These are phyloP conservation scores for Saturnispora dispora DNA, from an alignment of 805 yeast genomes.

Conservation along the genomic window DNA sequence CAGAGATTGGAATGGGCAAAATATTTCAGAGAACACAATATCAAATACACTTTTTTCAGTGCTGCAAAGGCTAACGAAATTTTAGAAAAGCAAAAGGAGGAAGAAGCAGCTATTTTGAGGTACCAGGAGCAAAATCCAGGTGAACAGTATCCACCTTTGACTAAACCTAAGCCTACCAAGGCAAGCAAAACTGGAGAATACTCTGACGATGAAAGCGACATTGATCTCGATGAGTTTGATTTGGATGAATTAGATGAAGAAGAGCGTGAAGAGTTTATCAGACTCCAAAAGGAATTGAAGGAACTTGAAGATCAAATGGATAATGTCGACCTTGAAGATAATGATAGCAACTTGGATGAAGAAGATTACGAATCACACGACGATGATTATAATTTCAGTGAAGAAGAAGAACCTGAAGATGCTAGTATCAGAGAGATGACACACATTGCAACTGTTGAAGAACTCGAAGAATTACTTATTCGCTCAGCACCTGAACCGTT, in stretches of 20 bases:
- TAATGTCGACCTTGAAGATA: slow-evolving; percentile 17
- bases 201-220: slow-evolving; percentile 10
- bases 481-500: slow-evolving; percentile 66
- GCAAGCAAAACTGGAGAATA: neutral
- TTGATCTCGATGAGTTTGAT: slow-evolving; percentile 13
- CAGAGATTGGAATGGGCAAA: slow-evolving; percentile 87
- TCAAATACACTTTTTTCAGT: slow-evolving; percentile 84
- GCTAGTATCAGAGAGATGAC: slow-evolving; percentile 39
- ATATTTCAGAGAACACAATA: slow-evolving; percentile 59
- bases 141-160: slow-evolving; percentile 2
- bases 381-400: slow-evolving; percentile 21
- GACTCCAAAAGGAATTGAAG: slow-evolving; percentile 13
- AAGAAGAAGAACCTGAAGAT: slow-evolving; percentile 17
- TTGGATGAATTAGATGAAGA: slow-evolving; percentile 17
- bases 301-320: slow-evolving; percentile 14
- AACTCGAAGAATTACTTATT: slow-evolving; percentile 73
- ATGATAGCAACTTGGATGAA: slow-evolving; percentile 7
- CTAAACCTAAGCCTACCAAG: neutral
- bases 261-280: slow-evolving; percentile 14
- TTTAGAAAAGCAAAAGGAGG: slow-evolving; percentile 53
- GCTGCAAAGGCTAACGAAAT: slow-evolving; percentile 78
- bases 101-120: slow-evolving; percentile 21
- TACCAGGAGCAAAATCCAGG: slow-evolving; percentile 11
- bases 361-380: slow-evolving; percentile 24
- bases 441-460: slow-evolving; percentile 69